Conservation (phyloP, 2,329 filamentous ascomycete genomes). For the Cryphonectria nitschkei region DNA sequence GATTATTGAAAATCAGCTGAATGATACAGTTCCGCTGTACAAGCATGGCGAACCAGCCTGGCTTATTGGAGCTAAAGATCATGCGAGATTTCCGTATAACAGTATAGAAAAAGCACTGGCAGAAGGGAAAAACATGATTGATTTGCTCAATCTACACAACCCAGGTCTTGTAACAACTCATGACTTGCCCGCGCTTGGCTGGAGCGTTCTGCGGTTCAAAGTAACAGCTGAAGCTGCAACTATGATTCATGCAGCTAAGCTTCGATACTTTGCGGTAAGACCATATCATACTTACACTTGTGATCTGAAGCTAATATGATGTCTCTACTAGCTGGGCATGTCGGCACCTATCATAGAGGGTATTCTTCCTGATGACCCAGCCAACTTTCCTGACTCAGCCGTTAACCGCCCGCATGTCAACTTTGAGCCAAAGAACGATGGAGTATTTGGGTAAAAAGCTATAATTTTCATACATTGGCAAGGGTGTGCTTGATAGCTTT, state of each 20-base stretch:
- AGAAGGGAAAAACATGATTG: background rate
- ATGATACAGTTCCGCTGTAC: conserved; percentile 29
- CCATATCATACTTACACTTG: background rate
- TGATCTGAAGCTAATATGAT: background rate
- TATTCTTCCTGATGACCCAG: conserved; percentile 9
- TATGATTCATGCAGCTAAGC: conserved; percentile 30
- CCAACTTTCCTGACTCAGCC: conserved; percentile 21
- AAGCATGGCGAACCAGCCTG: conserved; percentile 33
- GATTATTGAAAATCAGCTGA: conserved; percentile 15
- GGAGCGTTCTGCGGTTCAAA: conserved; percentile 29
- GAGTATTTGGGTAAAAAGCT: conserved; percentile 23
- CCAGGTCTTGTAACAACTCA: conserved; percentile 26
- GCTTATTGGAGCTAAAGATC: conserved; percentile 29
- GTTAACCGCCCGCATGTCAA: conserved; percentile 28
- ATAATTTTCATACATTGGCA: too few relatives aligned
- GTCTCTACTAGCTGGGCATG: conserved; percentile 13
- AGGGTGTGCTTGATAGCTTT: too few relatives aligned
- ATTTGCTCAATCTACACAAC: conserved; percentile 24
- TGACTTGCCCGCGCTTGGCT: conserved; percentile 29
- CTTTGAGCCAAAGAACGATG: conserved; percentile 30
- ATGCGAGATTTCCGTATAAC: conserved; percentile 19
- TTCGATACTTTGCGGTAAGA: conserved; percentile 29
- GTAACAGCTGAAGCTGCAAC: conserved; percentile 24
- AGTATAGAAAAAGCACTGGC: conserved; percentile 17
- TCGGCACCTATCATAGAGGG: conserved; percentile 18